phyloP scores from a whole-genome alignment of 768 basidiomycete species.

The Kwoniella heveanensis region DNA sequence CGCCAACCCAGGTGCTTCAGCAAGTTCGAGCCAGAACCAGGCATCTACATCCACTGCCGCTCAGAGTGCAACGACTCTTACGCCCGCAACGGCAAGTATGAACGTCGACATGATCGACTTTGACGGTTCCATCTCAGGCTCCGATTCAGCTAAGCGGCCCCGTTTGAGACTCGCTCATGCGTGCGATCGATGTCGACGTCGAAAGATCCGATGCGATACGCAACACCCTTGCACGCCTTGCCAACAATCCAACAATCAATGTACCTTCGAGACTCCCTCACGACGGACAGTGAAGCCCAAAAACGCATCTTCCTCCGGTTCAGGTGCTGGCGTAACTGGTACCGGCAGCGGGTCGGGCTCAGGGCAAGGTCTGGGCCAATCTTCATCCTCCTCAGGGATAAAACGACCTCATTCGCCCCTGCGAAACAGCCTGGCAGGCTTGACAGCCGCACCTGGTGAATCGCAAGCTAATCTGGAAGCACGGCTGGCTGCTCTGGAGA shows the following conservation, averaged over 20 bases:
- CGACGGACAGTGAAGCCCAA: constrained; percentile 47
- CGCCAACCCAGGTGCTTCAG: too few species aligned
- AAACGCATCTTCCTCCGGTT: constrained; percentile 6
- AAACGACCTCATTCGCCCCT: constrained; percentile 32
- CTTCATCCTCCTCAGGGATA: constrained; percentile 17
- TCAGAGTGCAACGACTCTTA: constrained; percentile 7
- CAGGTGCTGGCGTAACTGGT: not conserved
- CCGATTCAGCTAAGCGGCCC: constrained; percentile 44
- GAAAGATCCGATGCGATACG: constrained; percentile 54
- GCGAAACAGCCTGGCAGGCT: constrained; percentile 1
- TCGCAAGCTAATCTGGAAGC: constrained; percentile 47
- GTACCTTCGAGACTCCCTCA: constrained; percentile 57
- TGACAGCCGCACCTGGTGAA: constrained; percentile 9
- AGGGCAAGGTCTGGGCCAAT: not conserved
- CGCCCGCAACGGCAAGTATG: not conserved
- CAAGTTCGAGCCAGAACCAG: not conserved
- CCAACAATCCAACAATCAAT: constrained; percentile 49
- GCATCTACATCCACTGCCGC: too few species aligned
- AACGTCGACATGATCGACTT: not conserved
- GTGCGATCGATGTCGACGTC: constrained; percentile 47
- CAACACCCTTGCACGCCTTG: constrained; percentile 56
- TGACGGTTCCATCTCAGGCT: constrained; percentile 1
- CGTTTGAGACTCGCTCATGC: constrained; percentile 50
- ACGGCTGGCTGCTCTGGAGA: constrained; percentile 54
- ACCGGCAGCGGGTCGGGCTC: not conserved